Evolutionary conservation across 495 filamentous ascomycete genomes (phyloP).

Genomic region (Geoglossum glabrum): DNA sequence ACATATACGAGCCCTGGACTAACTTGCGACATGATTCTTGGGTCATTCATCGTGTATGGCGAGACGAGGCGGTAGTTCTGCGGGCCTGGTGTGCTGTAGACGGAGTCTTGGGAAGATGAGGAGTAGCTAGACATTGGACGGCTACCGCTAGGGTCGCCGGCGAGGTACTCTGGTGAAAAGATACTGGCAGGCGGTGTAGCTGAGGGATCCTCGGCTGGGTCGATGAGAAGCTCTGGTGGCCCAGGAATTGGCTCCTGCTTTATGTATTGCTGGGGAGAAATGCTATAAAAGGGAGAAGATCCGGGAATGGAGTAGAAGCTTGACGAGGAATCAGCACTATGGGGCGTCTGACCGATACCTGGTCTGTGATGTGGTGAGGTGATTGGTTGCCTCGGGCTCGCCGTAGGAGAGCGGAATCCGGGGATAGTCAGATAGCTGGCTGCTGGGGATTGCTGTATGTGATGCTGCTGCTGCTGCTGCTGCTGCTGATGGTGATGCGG

Average conservation of each 20-base stretch:
- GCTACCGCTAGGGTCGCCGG: not conserved
- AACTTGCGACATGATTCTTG: not conserved
- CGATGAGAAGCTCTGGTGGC: not conserved
- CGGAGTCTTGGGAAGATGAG: not conserved
- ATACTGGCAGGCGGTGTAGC: not conserved
- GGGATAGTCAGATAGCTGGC: not conserved
- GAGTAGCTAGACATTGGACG: not conserved
- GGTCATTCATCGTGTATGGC: slow-evolving; percentile 1
- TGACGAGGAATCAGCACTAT: not conserved
- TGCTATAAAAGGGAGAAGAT: not conserved
- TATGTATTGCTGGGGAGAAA: not conserved
- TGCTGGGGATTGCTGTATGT: not conserved
- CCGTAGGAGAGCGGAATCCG: not conserved
- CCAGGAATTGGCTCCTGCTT: not conserved
- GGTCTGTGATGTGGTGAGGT: not conserved
- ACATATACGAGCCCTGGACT: slow-evolving; percentile 2
- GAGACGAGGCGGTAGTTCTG: not conserved
- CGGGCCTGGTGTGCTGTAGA: slow-evolving; percentile 2
- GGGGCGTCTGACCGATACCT: not conserved
- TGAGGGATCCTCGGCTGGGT: not conserved
- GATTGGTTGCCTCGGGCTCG: not conserved
- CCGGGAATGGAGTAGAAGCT: not conserved
- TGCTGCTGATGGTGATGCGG: not conserved
- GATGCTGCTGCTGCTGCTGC: not conserved
- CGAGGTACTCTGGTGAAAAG: not conserved